Conservation (phyloP, 2,329 filamentous ascomycete species). For the Periglandula ipomoeae region DNA sequence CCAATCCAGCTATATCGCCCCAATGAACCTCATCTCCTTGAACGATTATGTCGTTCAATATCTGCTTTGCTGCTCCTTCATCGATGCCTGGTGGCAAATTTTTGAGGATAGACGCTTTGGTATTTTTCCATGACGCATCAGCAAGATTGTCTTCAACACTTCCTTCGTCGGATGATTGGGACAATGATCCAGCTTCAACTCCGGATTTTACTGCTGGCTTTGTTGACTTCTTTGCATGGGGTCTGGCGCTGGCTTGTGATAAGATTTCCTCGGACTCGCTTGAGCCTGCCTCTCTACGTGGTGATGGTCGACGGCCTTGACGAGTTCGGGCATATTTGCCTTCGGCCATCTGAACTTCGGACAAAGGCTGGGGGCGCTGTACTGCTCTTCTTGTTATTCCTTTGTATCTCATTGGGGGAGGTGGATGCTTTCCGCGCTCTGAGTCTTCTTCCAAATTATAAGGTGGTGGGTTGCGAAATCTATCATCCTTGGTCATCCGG, state of each 20-base stretch:
- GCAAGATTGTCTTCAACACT: constrained; percentile 29
- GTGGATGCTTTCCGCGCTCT: constrained; percentile 13
- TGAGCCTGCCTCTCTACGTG: constrained; percentile 8
- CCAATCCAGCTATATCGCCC: constrained; percentile 85
- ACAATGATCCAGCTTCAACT: constrained; percentile 37
- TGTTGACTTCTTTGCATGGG: constrained; percentile 20
- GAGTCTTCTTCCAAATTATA: constrained; percentile 15
- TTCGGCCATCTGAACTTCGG: not conserved
- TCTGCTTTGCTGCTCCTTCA: constrained; percentile 73
- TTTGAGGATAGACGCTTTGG: constrained; percentile 59
- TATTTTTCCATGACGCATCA: constrained; percentile 48
- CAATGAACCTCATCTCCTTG: constrained; percentile 92
- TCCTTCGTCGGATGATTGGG: constrained; percentile 35
- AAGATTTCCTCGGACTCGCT: constrained; percentile 16
- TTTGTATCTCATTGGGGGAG: constrained; percentile 9
- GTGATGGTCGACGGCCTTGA: constrained; percentile 13
- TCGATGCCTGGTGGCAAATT: constrained; percentile 77
- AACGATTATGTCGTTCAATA: constrained; percentile 91
- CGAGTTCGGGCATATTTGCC: constrained; percentile 10
- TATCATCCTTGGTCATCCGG: not conserved
- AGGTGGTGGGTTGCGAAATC: constrained; percentile 7
- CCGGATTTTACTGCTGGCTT: constrained; percentile 27
- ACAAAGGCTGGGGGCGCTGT: not conserved
- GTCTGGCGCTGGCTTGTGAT: constrained; percentile 15
- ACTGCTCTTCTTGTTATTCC: constrained; percentile 10